A percentile compares a stretch with the other conserved stretches of the same genome.
Conservation (phyloP, 192 early-diverging fungal genomes). For the Glomus cerebriforme region DNA sequence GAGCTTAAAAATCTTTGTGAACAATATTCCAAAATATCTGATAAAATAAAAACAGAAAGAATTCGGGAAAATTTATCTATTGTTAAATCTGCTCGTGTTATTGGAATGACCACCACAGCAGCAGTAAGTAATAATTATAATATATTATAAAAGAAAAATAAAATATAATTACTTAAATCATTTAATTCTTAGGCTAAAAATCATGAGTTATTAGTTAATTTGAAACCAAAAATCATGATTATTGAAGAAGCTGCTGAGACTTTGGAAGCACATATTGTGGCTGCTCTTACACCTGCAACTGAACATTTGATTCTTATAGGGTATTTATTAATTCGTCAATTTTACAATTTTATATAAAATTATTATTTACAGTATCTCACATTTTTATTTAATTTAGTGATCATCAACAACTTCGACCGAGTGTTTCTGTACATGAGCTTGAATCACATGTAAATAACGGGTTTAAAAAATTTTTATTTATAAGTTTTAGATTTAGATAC, state of each 20-base stretch:
- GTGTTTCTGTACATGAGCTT: constrained; percentile 50
- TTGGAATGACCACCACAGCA: constrained; percentile 64
- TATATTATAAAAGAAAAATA: background rate
- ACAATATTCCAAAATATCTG: constrained; percentile 32
- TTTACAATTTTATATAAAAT: background rate
- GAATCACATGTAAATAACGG: constrained; percentile 35
- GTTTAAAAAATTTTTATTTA: background rate
- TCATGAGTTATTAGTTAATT: constrained; percentile 48
- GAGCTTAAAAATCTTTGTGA: constrained; percentile 27
- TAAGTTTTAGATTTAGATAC: background rate
- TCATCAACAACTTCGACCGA: constrained; percentile 60
- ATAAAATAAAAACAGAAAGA: constrained; percentile 34
- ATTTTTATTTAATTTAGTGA: constrained; percentile 39
- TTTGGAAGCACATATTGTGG: constrained; percentile 55
- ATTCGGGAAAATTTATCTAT: constrained; percentile 34
- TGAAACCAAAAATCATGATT: constrained; percentile 54
- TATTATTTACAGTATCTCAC: no score
- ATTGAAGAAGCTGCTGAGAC: constrained; percentile 62
- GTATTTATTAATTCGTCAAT: constrained; percentile 35
- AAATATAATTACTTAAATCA: background rate
- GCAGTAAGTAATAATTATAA: constrained; percentile 44
- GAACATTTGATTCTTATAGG: constrained; percentile 61
- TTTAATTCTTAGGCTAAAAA: constrained; percentile 50
- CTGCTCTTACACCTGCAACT: constrained; percentile 47
- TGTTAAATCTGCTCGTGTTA: constrained; percentile 40